Percentiles rank a stretch among this genome's conserved stretches.
These are phyloP conservation scores for Aspergillus felis DNA, from an alignment of 2,329 filamentous ascomycete genomes.

Conservation along the genomic window DNA sequence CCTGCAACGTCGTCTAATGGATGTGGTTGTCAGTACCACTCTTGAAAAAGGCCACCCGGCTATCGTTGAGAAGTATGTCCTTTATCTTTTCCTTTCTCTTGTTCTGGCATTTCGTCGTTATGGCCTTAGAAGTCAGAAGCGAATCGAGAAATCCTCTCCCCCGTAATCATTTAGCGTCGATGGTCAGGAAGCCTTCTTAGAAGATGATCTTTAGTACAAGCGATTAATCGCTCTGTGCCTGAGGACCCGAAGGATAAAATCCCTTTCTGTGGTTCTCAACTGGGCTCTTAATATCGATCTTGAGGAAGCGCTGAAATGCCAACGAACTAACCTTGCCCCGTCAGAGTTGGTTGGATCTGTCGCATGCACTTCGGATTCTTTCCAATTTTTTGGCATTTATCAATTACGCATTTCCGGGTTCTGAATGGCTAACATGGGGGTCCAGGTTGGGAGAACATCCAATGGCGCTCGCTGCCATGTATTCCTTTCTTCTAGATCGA, in stretches of 20 bases:
- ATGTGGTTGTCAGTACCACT: constrained; percentile 46
- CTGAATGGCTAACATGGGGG: constrained; percentile 24
- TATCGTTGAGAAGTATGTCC: constrained; percentile 49
- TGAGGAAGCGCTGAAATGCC: constrained; percentile 1
- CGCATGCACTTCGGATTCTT: neutral
- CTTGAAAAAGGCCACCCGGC: constrained; percentile 43
- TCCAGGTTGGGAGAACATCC: constrained; percentile 48
- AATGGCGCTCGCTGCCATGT: constrained; percentile 44
- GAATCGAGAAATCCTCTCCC: constrained; percentile 31
- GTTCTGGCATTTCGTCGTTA: constrained; percentile 23
- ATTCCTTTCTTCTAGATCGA: constrained; percentile 48
- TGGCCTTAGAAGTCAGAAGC: constrained; percentile 33
- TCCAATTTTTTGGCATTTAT: neutral
- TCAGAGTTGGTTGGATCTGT: neutral
- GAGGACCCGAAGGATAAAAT: constrained; percentile 5
- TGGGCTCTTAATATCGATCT: constrained; percentile 4
- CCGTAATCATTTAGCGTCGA: constrained; percentile 33
- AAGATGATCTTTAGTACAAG: constrained; percentile 28
- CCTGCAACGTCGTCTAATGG: constrained; percentile 55
- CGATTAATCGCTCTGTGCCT: constrained; percentile 11
- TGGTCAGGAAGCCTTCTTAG: constrained; percentile 20
- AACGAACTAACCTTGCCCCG: neutral
- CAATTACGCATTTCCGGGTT: neutral
- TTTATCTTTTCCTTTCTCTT: constrained; percentile 15
- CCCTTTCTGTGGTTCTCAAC: neutral